Conservation (phyloP, 352 stramenopile species). For the Blastocystis sp. region DNA sequence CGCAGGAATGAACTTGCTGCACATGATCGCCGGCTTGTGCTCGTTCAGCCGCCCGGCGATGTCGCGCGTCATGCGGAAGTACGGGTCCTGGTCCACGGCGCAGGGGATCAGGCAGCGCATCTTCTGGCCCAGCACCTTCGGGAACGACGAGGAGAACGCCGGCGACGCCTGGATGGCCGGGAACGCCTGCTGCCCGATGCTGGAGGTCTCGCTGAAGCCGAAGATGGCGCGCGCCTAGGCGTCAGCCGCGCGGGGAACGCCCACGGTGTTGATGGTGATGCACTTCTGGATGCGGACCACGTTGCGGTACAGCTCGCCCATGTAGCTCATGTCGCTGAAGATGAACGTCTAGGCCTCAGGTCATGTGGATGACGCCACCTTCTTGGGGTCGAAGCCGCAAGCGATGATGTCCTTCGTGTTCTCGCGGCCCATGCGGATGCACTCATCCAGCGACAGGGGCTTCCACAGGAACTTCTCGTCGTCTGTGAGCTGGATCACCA, state of each 20-base stretch:
- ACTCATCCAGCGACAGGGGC: constrained; percentile 78
- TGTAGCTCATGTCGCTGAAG: constrained; percentile 98
- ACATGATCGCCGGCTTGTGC: constrained; percentile 91
- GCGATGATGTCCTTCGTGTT: constrained; percentile 99
- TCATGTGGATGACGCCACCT: constrained; percentile 76
- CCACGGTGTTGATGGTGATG: constrained; percentile 86
- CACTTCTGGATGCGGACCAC: constrained; percentile 98
- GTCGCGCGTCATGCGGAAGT: constrained; percentile 97
- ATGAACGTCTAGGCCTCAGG: constrained; percentile 93
- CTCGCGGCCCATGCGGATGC: constrained; percentile 87
- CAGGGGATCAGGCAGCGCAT: constrained; percentile 97
- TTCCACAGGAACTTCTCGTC: constrained; percentile 99
- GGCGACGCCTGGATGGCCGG: constrained; percentile 93
- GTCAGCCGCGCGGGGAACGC: neutral
- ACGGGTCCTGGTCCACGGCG: constrained; percentile 96
- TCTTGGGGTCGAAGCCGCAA: constrained; percentile 86
- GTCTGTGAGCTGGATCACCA: constrained; percentile 99
- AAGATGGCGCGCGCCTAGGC: constrained; percentile 95
- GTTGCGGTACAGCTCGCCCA: constrained; percentile 96
- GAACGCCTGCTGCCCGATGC: constrained; percentile 96
- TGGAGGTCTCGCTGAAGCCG: constrained; percentile 92
- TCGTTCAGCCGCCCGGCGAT: constrained; percentile 93
- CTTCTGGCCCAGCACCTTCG: constrained; percentile 80
- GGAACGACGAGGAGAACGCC: constrained; percentile 95
- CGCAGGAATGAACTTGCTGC: constrained; percentile 99